phyloP scores from a whole-genome alignment of 176 grass and related monocot genomes.

The Poa pratensis region DNA sequence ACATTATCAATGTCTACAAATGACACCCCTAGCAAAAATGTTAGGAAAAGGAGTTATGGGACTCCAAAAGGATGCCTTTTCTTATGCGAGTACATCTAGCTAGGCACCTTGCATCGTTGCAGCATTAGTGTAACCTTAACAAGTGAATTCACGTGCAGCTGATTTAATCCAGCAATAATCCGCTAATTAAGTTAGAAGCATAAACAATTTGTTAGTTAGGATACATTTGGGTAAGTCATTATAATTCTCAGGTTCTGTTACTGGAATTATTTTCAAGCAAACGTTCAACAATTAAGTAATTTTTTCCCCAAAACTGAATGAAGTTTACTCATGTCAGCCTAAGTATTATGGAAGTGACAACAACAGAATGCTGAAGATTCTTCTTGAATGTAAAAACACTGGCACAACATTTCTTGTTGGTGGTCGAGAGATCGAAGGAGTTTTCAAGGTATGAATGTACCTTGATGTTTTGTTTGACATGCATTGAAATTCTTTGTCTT shows the following conservation, averaged over 20 bases:
- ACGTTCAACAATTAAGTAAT: constrained; percentile 32
- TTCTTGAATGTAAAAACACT: constrained; percentile 86
- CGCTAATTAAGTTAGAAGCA: constrained; percentile 19
- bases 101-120: not conserved
- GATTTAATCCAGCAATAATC: constrained; percentile 11
- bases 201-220: not conserved
- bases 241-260: constrained; percentile 16
- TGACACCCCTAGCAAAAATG: not conserved
- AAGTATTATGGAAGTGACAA: constrained; percentile 90
- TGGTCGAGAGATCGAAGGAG: constrained; percentile 82
- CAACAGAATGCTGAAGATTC: constrained; percentile 80
- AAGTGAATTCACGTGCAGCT: constrained; percentile 20
- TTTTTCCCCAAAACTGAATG: constrained; percentile 38
- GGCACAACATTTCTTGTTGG: constrained; percentile 88
- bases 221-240: not conserved
- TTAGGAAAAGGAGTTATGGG: not conserved
- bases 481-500: constrained; percentile 20
- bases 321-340: constrained; percentile 57
- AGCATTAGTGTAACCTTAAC: not conserved
- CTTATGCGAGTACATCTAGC: not conserved
- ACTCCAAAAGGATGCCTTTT: not conserved
- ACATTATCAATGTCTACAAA: not conserved
- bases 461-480: not conserved
- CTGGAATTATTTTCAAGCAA: not conserved
- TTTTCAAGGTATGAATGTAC: constrained; percentile 82